phyloP scores from a whole-genome alignment of 75 land plant genomes.

The Sequoia sempervirens region DNA sequence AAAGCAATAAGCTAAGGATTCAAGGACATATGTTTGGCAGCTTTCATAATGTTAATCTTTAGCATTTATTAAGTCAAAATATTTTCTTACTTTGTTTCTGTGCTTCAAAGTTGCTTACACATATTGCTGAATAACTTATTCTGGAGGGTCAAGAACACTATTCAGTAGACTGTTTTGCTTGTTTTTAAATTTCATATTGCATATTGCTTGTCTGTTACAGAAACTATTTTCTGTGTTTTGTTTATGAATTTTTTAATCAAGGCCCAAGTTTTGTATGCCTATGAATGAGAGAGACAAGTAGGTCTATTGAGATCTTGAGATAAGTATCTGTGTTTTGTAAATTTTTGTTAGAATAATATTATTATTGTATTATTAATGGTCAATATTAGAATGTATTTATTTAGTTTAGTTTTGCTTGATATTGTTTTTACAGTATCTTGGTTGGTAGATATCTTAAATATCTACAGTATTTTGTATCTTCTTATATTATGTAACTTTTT shows the following conservation, averaged over 20 bases:
- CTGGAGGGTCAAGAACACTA: neutral
- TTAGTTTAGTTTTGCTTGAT: too few relatives aligned
- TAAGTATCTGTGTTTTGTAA: too few relatives aligned
- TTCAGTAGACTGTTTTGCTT: neutral
- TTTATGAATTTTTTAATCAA: neutral
- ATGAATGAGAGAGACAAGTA: neutral
- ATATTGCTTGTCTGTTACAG: neutral
- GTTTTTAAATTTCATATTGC: neutral
- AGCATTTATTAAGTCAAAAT: neutral
- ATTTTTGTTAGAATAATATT: too few relatives aligned
- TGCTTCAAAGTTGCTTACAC: neutral
- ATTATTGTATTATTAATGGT: too few relatives aligned
- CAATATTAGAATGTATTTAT: too few relatives aligned
- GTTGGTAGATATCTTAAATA: too few relatives aligned
- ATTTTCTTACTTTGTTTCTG: neutral
- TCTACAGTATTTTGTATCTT: too few relatives aligned
- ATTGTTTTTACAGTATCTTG: too few relatives aligned
- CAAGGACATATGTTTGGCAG: neutral
- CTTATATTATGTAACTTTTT: too few relatives aligned
- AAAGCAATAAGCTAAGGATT: constrained; percentile 1
- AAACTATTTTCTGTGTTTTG: neutral
- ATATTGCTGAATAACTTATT: neutral
- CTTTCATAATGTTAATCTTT: neutral
- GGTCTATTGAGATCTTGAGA: neutral
- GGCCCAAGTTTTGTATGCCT: neutral